Percentiles rank a stretch among this genome's conserved stretches.
Conservation (phyloP, 2,329 filamentous ascomycete genomes). For the Cladorrhinum sp. region DNA sequence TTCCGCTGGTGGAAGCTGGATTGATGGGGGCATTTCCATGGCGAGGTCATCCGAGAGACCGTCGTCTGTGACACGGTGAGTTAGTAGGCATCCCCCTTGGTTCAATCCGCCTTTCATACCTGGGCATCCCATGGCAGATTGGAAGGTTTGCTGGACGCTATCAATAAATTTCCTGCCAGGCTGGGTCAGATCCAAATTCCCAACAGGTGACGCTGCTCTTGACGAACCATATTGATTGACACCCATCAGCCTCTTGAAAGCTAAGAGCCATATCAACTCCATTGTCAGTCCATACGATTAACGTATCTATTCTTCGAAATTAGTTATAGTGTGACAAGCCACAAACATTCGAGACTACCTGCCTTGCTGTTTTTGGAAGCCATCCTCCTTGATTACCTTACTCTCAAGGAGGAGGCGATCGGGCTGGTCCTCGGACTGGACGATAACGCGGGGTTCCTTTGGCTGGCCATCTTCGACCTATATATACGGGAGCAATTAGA, state of each 20-base stretch:
- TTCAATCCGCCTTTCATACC: slow-evolving; percentile 46
- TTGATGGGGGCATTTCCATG: slow-evolving; percentile 67
- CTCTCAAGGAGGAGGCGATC: slow-evolving; percentile 82
- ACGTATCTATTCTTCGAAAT: slow-evolving; percentile 73
- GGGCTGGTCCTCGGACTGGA: slow-evolving; percentile 91
- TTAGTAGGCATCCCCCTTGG: slow-evolving; percentile 27
- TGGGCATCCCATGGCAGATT: slow-evolving; percentile 55
- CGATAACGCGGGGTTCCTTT: slow-evolving; percentile 83
- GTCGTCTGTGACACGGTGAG: slow-evolving; percentile 59
- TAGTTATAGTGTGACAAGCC: slow-evolving; percentile 17
- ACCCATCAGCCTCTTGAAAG: slow-evolving; percentile 96
- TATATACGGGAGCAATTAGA: slow-evolving; percentile 8
- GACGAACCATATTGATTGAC: slow-evolving; percentile 79
- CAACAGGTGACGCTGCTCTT: background rate
- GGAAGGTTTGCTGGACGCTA: slow-evolving; percentile 74
- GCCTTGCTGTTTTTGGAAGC: slow-evolving; percentile 98
- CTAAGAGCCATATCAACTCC: slow-evolving; percentile 95
- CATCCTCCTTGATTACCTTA: slow-evolving; percentile 87
- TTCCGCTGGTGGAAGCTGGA: slow-evolving; percentile 74
- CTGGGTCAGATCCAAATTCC: slow-evolving; percentile 26
- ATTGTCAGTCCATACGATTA: slow-evolving; percentile 98
- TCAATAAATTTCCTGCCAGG: slow-evolving; percentile 80
- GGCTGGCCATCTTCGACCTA: slow-evolving; percentile 57
- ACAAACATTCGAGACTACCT: slow-evolving; percentile 32
- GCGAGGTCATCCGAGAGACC: slow-evolving; percentile 80